Conservation (phyloP, 1,284 basidiomycete species). For the Rhodotorula mucilaginosa region DNA sequence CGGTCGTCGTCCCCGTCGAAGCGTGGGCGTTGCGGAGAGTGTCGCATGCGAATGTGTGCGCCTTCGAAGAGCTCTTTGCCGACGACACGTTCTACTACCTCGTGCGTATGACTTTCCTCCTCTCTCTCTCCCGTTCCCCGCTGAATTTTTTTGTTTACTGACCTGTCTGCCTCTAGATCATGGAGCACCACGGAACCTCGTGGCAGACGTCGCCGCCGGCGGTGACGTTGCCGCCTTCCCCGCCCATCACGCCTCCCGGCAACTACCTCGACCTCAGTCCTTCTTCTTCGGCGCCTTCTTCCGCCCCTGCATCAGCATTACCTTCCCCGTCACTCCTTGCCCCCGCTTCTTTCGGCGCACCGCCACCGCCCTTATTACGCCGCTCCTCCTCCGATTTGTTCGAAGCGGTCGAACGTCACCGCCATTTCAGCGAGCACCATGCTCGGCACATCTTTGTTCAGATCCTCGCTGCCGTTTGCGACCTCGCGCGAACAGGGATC, state of each 20-base stretch:
- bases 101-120: neutral
- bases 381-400: constrained; percentile 84
- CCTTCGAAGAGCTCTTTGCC: constrained; percentile 76
- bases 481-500: constrained; percentile 46
- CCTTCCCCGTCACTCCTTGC: neutral
- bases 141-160: neutral
- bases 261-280: constrained; percentile 1
- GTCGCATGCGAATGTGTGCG: constrained; percentile 67
- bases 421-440: constrained; percentile 69
- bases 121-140: neutral
- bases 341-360: constrained; percentile 2
- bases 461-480: constrained; percentile 47
- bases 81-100: constrained; percentile 60
- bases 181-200: constrained; percentile 84
- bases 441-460: constrained; percentile 55
- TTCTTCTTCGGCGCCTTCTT: neutral
- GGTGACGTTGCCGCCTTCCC: constrained; percentile 10
- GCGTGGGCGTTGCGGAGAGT: constrained; percentile 72
- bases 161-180: constrained; percentile 54
- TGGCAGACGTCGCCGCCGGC: constrained; percentile 55
- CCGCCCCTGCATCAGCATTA: neutral
- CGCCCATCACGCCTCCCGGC: constrained; percentile 18
- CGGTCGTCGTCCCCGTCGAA: constrained; percentile 66
- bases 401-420: constrained; percentile 85
- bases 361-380: constrained; percentile 49